Evolutionary conservation across 768 basidiomycete genomes (phyloP).

Genomic region (Crucibulum laeve): DNA sequence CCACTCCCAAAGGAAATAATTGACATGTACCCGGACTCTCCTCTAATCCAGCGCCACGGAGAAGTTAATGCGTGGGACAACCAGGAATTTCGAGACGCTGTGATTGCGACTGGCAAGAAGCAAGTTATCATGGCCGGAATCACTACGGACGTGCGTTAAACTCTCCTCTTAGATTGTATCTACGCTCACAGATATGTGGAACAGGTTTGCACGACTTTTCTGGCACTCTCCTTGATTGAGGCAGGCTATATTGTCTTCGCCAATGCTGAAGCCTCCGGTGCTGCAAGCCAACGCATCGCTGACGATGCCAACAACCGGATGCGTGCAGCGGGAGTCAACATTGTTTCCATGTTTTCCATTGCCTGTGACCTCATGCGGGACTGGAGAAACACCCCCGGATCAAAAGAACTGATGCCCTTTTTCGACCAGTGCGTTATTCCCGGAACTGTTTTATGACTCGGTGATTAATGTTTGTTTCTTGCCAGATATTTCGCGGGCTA

Average conservation of each 20-base stretch:
- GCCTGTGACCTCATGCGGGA: constrained; percentile 44
- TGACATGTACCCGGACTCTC: constrained; percentile 39
- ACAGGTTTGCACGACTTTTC: constrained; percentile 45
- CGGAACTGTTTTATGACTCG: not conserved
- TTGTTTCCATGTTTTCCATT: constrained; percentile 40
- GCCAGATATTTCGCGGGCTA: constrained; percentile 19
- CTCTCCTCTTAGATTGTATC: not conserved
- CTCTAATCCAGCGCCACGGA: constrained; percentile 40
- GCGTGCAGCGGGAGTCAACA: constrained; percentile 40
- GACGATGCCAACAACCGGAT: constrained; percentile 43
- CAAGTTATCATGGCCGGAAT: constrained; percentile 47
- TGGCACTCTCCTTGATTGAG: constrained; percentile 38
- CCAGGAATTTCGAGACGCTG: constrained; percentile 39
- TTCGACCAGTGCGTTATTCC: constrained; percentile 33
- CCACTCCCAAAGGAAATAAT: constrained; percentile 40
- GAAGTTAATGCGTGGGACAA: constrained; percentile 54
- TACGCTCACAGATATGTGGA: not conserved
- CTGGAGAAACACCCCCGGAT: constrained; percentile 43
- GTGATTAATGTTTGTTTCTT: not conserved
- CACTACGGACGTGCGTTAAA: constrained; percentile 36
- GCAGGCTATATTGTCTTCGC: constrained; percentile 46
- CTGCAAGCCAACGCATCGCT: constrained; percentile 32
- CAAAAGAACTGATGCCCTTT: constrained; percentile 35
- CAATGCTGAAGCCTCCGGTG: constrained; percentile 42
- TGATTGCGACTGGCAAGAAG: constrained; percentile 42